phyloP scores from a whole-genome alignment of 129 eudicot species.

The Escallonia rubra region DNA sequence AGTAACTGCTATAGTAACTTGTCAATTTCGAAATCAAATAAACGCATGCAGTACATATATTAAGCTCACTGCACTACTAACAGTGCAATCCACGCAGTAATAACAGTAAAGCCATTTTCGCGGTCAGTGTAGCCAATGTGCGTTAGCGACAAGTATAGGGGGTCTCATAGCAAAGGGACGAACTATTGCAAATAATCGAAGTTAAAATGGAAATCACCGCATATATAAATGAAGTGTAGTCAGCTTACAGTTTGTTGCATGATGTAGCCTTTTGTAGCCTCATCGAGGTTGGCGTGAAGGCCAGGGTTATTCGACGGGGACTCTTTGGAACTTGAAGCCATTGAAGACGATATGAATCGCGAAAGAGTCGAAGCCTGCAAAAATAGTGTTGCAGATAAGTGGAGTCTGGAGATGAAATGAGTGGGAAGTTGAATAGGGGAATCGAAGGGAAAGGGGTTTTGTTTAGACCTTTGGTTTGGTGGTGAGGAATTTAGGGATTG shows the following conservation, averaged over 20 bases:
- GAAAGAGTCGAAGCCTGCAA: constrained; percentile 31
- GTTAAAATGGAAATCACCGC: neutral
- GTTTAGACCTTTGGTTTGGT: constrained; percentile 35
- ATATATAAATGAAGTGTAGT: neutral
- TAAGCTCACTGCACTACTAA: no score
- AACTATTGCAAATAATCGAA: neutral
- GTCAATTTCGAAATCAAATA: no score
- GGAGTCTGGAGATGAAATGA: constrained; percentile 1
- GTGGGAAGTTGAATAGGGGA: neutral
- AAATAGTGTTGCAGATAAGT: neutral
- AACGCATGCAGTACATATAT: no score
- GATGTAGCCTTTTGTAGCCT: constrained; percentile 75
- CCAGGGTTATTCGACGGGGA: constrained; percentile 83
- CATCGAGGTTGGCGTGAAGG: constrained; percentile 54
- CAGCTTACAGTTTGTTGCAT: constrained; percentile 85
- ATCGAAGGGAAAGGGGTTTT: no score
- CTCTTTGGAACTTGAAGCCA: constrained; percentile 69
- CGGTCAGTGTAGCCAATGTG: no score
- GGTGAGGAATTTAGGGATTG: constrained; percentile 22
- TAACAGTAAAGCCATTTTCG: no score
- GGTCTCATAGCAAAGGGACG: no score
- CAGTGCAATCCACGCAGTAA: no score
- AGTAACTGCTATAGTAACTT: no score
- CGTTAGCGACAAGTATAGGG: no score
- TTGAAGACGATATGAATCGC: constrained; percentile 43